Base-by-base conservation (phyloP, 1,139 yeast species). In the Meyerozyma athensensis region DNA sequence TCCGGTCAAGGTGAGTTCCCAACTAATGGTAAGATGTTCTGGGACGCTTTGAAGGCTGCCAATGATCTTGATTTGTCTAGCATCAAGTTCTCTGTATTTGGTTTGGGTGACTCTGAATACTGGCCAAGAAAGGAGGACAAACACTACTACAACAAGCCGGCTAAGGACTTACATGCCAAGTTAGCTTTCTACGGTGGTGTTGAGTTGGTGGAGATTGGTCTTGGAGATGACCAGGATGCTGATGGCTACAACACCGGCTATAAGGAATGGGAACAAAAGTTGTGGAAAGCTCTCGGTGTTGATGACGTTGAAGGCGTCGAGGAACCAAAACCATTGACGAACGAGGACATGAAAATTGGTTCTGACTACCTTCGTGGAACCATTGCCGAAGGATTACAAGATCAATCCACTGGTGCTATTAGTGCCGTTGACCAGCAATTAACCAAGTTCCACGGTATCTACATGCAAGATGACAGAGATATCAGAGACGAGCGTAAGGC, bases 1-100 rank as follows among this genome's bases (percentile, higher is more conserved):
- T 90, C 96, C 6, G 97, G 97, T 46, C 97, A 90, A 71, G 97
- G 97, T 72, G 97, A 90, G 63, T 82, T 90, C 67, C 97, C 97
- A 33, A 92, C 87, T 50, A 92, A 89, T 58, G 97, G 97, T 62
- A 86, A 90, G 53, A 75, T 71, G 39, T 81, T 89, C 56, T 90
- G 97, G 97, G 97, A 89, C 50, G 76, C 75, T 30, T 62, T 90
- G 48, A 89, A 86, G 63, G 64, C 67, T 41, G 62, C 85, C 20
- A 75, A 78, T 39, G 94, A 85, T 48, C 62, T 82, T 44, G 96
- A 87, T 54, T 74, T 89, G 44, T 78, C 87, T 7, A 60, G 75
- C 36, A 71, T 86, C 44, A 82, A 77, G 48, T 79, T 76, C 47
- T 74, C 95, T 12, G 89, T 84, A 14, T 90, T 90, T 53, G 96